Base-by-base conservation (phyloP, 164 flowering plant species). In the Kingdonia uniflora region DNA sequence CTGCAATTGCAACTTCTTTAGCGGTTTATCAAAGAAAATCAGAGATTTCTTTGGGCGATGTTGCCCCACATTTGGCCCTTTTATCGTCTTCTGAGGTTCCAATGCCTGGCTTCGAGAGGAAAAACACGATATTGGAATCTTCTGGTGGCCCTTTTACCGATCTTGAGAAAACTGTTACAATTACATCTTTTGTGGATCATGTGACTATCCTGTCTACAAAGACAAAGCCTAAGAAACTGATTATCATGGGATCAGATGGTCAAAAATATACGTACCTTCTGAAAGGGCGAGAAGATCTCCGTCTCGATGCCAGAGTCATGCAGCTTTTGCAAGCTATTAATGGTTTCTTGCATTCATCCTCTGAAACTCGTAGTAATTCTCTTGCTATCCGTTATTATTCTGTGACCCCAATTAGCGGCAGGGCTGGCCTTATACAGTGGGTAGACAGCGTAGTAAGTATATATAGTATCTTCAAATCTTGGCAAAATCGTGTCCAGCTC, bases 221-320 rank as follows among this genome's bases (percentile, higher is more conserved):
- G 74, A 92, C 98, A 35, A 87, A 82, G 62, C 98, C 98, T 39
- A 92, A 92, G 63, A 92, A 88, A 63, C 75, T 92, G 54, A 76
- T 72, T 54, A 76, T 92, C 38, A 51, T 78, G 43, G 96, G 96
- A 52, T 87, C 95, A 50, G 91, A 92, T 78, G 98, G 98, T 57
- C 71, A 78, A 57, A 84, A 72, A 62, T 88, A 92, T 56, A 80
- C 94, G 5, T 87, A 84, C 84, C 95, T 92, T 19, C 63, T 92
- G 60, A 92, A 92, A 76, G 98, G 98, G 29, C 71, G 98, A 54
- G 98, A 92, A 63, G 98, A 92, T 70, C 65, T 87, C 60, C 95
- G 98, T 41, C 96, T 92, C 65, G 98, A 92, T 85, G 96, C 98
- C 19, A 80, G 98, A 76, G 84, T 92, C 49, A 87, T 92, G 98